Evolutionary conservation across 345 rosid species (phyloP), one percentile per base, ranked within the genome.

Genomic region (Ceriops zippeliana): DNA sequence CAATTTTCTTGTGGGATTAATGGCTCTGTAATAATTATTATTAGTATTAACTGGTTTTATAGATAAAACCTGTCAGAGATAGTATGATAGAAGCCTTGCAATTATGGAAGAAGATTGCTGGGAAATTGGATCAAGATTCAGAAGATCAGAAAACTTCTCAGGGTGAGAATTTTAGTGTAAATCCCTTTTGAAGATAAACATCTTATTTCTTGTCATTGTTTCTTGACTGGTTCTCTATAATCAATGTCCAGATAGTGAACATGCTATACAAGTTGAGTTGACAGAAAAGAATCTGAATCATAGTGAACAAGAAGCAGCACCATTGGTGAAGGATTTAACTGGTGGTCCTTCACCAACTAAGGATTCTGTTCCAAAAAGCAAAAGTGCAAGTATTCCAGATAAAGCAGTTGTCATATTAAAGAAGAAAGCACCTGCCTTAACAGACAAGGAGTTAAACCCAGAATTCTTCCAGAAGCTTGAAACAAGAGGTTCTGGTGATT

Each of bases 51-150:
- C 77, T 75, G 72, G 73, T 76, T 74, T 73, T 67, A 71, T 87
- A 92, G 99, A 87, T 96, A 66, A 96, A 92, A 76, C 99, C 98
- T 42, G 98, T 78, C 31, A 91, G 99, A 79, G 99, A 96, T 73
- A 86, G 92, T 81, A 86, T 92, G 85, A 86, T 83, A 62, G 99
- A 92, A 82, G 97, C 99, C 52, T 66, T 92, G 86, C 97, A 86
- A 69, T 66, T 87, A 52, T 96, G 98, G 99, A 92, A 90, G 86
- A 87, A 87, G 73, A 80, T 89, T 59, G 82, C 86, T 54, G 98
- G 93, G 65, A 90, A 90, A 82, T 89, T 75, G 34, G 98, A 89
- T 75, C 90, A 82, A 66, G 79, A 72, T 61, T 27, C 82, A 69
- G 92, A 84, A 75, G 90, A 87, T 63, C 84, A 81, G 76, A 91